A percentile compares a stretch with the other conserved stretches of the same genome.
Evolutionary conservation across 768 basidiomycete genomes (phyloP).

Genomic region (Leccinum disarticulatum): DNA sequence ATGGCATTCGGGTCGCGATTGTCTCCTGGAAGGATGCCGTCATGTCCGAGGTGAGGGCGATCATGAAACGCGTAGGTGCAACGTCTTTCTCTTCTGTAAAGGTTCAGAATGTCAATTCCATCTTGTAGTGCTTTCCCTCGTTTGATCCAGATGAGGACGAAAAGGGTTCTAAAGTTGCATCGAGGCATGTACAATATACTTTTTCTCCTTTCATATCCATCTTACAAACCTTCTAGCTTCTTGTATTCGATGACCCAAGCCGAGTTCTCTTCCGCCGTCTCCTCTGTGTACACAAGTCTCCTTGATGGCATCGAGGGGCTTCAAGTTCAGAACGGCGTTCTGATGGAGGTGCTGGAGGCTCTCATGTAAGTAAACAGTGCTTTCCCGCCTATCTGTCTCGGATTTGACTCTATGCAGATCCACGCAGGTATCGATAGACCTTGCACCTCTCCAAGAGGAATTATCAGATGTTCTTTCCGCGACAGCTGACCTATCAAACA

Average conservation of each 20-base stretch:
- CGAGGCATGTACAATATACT: slow-evolving; percentile 21
- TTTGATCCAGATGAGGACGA: slow-evolving; percentile 58
- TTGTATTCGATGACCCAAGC: slow-evolving; percentile 66
- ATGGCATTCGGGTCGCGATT: slow-evolving; percentile 66
- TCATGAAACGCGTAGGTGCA: slow-evolving; percentile 58
- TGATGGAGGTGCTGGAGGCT: slow-evolving; percentile 58
- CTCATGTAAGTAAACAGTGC: slow-evolving; percentile 37
- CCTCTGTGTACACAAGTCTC: slow-evolving; percentile 58
- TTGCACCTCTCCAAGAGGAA: slow-evolving; percentile 58
- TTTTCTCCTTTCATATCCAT: slow-evolving; percentile 6
- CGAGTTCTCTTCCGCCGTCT: slow-evolving; percentile 65
- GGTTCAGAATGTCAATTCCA: not conserved
- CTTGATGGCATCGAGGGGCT: slow-evolving; percentile 68
- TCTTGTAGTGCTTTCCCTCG: slow-evolving; percentile 54
- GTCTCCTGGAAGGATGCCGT: slow-evolving; percentile 71
- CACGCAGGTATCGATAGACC: slow-evolving; percentile 38
- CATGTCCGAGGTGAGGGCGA: slow-evolving; percentile 54
- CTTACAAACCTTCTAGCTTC: slow-evolving; percentile 46
- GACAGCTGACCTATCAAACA: slow-evolving; percentile 82
- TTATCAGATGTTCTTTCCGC: slow-evolving; percentile 75
- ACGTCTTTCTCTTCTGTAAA: slow-evolving; percentile 1
- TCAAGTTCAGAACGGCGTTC: slow-evolving; percentile 55
- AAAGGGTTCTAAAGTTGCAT: slow-evolving; percentile 30
- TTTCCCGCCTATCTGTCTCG: not conserved
- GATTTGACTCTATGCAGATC: slow-evolving; percentile 32